phyloP scores from a whole-genome alignment of 2,329 filamentous ascomycete genomes.

The Metarhizium rileyi region DNA sequence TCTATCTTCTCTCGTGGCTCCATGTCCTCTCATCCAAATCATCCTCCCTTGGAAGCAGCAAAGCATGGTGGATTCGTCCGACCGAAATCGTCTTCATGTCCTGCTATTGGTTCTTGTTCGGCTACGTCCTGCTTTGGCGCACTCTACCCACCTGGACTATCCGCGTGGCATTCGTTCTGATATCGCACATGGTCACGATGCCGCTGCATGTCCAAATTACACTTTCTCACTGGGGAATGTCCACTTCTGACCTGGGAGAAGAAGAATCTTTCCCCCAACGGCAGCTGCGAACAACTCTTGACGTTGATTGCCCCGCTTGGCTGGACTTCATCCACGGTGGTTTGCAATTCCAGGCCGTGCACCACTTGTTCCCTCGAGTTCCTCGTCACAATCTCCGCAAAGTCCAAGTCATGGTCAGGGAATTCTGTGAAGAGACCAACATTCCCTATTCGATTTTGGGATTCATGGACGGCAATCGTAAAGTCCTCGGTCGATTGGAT shows the following conservation, averaged over 20 bases:
- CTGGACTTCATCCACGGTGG: slow-evolving; percentile 64
- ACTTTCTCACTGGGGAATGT: slow-evolving; percentile 64
- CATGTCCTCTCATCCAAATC: slow-evolving; percentile 50
- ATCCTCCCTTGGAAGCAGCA: slow-evolving; percentile 42
- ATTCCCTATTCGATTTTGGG: slow-evolving; percentile 53
- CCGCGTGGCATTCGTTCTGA: slow-evolving; percentile 51
- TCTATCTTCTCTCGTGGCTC: slow-evolving; percentile 58
- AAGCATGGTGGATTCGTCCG: slow-evolving; percentile 58
- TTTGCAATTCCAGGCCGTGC: slow-evolving; percentile 62
- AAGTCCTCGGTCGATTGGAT: slow-evolving; percentile 35
- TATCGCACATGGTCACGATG: slow-evolving; percentile 56
- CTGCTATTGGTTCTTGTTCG: slow-evolving; percentile 60
- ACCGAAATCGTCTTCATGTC: slow-evolving; percentile 53
- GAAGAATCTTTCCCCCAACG: slow-evolving; percentile 59
- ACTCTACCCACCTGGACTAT: slow-evolving; percentile 46
- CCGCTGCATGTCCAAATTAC: slow-evolving; percentile 65
- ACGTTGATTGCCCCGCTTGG: slow-evolving; percentile 63
- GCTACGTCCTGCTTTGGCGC: slow-evolving; percentile 53
- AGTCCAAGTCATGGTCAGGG: slow-evolving; percentile 48
- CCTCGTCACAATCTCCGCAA: slow-evolving; percentile 58
- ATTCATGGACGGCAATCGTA: slow-evolving; percentile 53
- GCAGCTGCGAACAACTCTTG: slow-evolving; percentile 64
- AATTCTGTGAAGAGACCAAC: slow-evolving; percentile 54
- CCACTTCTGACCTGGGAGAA: slow-evolving; percentile 52
- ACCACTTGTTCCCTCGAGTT: slow-evolving; percentile 60